Evolutionary conservation across 2,329 filamentous ascomycete species (phyloP).

Genomic region (Akanthomyces dipterigenus): DNA sequence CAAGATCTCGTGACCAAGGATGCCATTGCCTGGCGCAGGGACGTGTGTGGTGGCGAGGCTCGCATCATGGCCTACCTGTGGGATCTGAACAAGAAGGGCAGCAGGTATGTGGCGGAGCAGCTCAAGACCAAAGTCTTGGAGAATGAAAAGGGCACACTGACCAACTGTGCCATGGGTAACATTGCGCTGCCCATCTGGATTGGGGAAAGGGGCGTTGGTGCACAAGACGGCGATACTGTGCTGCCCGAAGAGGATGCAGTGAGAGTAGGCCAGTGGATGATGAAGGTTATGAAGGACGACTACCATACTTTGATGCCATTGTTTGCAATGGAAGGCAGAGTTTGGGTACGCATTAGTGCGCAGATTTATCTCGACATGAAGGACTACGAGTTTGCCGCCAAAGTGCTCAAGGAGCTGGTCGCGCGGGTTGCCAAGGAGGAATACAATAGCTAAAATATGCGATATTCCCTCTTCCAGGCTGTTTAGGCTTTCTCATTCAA

Average conservation of each 20-base stretch:
- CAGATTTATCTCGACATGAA: constrained; percentile 77
- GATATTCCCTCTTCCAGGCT: too few species aligned
- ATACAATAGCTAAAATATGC: constrained; percentile 16
- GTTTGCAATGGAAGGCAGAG: constrained; percentile 51
- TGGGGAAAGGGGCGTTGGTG: constrained; percentile 19
- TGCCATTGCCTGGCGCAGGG: constrained; percentile 62
- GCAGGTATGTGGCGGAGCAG: constrained; percentile 48
- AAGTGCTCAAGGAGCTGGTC: constrained; percentile 46
- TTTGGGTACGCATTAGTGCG: constrained; percentile 69
- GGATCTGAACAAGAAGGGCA: constrained; percentile 57
- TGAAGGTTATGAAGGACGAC: constrained; percentile 45
- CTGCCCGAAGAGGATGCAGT: constrained; percentile 26
- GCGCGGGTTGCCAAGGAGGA: constrained; percentile 32
- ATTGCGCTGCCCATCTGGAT: constrained; percentile 60
- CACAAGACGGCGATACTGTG: constrained; percentile 22
- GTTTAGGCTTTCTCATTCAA: too few species aligned
- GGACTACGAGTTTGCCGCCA: constrained; percentile 68
- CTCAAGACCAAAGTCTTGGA: constrained; percentile 69
- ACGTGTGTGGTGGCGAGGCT: constrained; percentile 67
- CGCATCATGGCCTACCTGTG: constrained; percentile 58
- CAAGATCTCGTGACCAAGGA: constrained; percentile 67
- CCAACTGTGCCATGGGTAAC: constrained; percentile 64
- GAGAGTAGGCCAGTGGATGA: constrained; percentile 51
- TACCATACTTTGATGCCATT: constrained; percentile 66
- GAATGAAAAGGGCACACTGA: constrained; percentile 54